Percentiles rank a stretch among this genome's conserved stretches.
Evolutionary conservation across 2,329 filamentous ascomycete genomes (phyloP).

Genomic region (Rhytidhysteron rufulum): DNA sequence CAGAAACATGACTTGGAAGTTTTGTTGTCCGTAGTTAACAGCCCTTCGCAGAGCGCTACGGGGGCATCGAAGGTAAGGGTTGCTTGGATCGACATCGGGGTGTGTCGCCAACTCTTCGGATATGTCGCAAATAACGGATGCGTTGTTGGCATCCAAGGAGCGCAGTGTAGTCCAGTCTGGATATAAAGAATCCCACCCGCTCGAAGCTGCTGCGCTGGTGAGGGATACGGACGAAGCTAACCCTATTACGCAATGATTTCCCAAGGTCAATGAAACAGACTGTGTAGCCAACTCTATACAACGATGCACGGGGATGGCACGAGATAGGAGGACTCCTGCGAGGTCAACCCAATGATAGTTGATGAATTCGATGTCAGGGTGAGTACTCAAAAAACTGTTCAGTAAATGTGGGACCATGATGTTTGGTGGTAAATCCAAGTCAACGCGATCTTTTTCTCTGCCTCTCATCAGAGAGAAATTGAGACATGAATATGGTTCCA

Average conservation of each 20-base stretch:
- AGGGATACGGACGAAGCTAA: not conserved
- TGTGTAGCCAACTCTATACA: not conserved
- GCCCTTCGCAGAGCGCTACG: not conserved
- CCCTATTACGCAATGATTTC: not conserved
- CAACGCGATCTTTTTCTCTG: no score
- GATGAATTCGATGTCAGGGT: not conserved
- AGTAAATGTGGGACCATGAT: not conserved
- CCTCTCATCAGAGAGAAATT: no score
- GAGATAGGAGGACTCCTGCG: not conserved
- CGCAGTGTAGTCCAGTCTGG: not conserved
- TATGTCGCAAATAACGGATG: not conserved
- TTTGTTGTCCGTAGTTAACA: not conserved
- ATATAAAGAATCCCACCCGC: not conserved
- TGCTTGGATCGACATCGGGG: not conserved
- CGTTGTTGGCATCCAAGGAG: not conserved
- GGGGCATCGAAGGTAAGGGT: not conserved
- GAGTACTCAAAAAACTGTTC: not conserved
- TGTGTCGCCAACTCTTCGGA: not conserved
- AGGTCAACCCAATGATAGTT: not conserved
- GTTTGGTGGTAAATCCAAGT: no score
- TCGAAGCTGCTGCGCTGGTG: not conserved
- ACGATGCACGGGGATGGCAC: not conserved
- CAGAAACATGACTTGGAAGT: not conserved
- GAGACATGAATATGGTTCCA: no score
- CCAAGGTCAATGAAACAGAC: not conserved